A percentile compares a stretch with the other conserved stretches of the same genome.
phyloP scores from a whole-genome alignment of 768 basidiomycete species.

The Leccinum truebloodii region DNA sequence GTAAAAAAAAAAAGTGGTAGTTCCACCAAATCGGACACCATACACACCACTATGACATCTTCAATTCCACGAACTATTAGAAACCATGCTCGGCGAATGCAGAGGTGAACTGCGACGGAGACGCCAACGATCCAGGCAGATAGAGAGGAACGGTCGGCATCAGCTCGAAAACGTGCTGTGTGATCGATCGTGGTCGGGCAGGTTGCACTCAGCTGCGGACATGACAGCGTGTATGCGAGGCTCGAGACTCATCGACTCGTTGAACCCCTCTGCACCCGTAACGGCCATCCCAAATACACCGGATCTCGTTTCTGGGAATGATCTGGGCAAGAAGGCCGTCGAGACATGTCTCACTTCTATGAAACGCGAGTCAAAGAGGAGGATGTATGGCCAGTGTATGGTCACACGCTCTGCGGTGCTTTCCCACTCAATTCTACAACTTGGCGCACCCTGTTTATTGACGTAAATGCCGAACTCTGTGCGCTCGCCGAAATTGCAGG shows the following conservation, averaged over 20 bases:
- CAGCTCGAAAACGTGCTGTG: conserved; percentile 77
- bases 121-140: conserved; percentile 47
- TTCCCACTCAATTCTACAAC: conserved; percentile 91
- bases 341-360: conserved; percentile 87
- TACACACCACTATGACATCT: background rate
- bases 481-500: conserved; percentile 57
- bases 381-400: conserved; percentile 84
- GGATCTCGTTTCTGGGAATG: conserved; percentile 77
- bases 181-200: conserved; percentile 48
- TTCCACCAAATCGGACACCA: background rate
- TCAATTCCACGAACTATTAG: conserved; percentile 26
- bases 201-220: conserved; percentile 51
- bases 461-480: conserved; percentile 91
- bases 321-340: conserved; percentile 78
- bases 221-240: conserved; percentile 87
- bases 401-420: conserved; percentile 87
- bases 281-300: conserved; percentile 85
- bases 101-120: conserved; percentile 58
- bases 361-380: conserved; percentile 87
- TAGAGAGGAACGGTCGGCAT: conserved; percentile 46
- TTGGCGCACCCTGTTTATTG: conserved; percentile 88
- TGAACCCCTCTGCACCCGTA: conserved; percentile 34
- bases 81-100: conserved; percentile 49
- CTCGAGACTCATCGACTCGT: conserved; percentile 60
- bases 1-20: background rate